These are phyloP conservation scores for Sapria himalayana DNA, from an alignment of 345 rosid genomes.

Conservation along the genomic window DNA sequence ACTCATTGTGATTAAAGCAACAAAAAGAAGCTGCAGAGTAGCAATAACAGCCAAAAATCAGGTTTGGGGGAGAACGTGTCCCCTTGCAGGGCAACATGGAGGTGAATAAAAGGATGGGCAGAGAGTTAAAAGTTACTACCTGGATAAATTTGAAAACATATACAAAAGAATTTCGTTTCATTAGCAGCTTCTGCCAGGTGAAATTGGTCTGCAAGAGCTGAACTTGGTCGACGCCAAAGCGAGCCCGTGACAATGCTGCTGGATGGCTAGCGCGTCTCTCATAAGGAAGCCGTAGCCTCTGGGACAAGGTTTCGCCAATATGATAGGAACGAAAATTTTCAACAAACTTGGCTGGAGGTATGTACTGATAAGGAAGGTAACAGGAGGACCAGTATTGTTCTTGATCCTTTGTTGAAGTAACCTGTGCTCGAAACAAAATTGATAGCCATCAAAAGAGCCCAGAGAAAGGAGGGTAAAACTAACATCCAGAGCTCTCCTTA, in stretches of 20 bases:
- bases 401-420: constrained; percentile 79
- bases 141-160: constrained; percentile 88
- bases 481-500: constrained; percentile 16
- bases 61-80: no score
- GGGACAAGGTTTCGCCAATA: constrained; percentile 36
- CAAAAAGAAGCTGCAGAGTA: constrained; percentile 64
- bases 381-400: constrained; percentile 85
- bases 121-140: no score
- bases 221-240: constrained; percentile 38
- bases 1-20: constrained; percentile 87
- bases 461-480: constrained; percentile 1
- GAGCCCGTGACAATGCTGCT: constrained; percentile 70
- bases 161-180: constrained; percentile 82
- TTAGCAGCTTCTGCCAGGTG: constrained; percentile 72
- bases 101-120: no score
- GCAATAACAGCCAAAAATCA: constrained; percentile 8
- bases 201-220: constrained; percentile 63
- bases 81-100: no score
- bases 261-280: constrained; percentile 79
- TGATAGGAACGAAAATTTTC: constrained; percentile 50
- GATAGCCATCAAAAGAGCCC: constrained; percentile 5
- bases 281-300: constrained; percentile 48
- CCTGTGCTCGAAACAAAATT: constrained; percentile 24
- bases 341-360: constrained; percentile 70
- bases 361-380: constrained; percentile 49